Base-by-base conservation (phyloP, 768 basidiomycete species). In the Leccinum uliginosum region DNA sequence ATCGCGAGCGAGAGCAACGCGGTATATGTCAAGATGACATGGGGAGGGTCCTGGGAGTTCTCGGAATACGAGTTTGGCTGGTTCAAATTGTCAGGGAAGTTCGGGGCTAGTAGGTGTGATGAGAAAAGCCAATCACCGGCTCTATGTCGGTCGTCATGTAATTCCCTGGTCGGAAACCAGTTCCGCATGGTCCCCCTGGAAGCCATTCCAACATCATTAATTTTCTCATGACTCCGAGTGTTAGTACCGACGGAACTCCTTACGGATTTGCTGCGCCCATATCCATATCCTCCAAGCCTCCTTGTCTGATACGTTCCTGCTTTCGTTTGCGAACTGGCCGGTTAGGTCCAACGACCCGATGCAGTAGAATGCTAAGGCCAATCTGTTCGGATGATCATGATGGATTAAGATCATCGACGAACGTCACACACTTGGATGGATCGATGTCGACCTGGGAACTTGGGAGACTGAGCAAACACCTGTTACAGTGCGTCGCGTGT, bases 1-100 rank as follows among this genome's bases (percentile, higher is more conserved):
- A 97, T 87, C 0, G 88, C 83, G 11, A 99, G 85, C 0, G 83
- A 81, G 4, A 97, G 74, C 11, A 99, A 69, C 0, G 94, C 92
- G 1, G 93, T 92, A 66, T 98, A 99, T 8, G 95, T 94, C 81
- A 93, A 91, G 54, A 97, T 92, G 15, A 98, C 75, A 70, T 98
- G 89, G 1, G 91, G 89, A 17, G 81, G 79, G 60, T 89, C 82
- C 66, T 84, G 83, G 34, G 68, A 69, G 19, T n/a, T 26, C 57
- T 80, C 77, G 10, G 75, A 71, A 62, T 81, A 77, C 24, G 71
- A 65, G 27, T 64, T 58, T 21, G 61, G 65, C 74, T 75, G 60
- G 54, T 66, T 50, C 30, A 55, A 30, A 40, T 46, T 17, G 38
- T 62, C 53, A 63, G 56, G 58, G 32, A 32, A 57, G 29, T 30